These are phyloP conservation scores for Ogataea pilisensis DNA, from an alignment of 805 yeast species.

Conservation along the genomic window DNA sequence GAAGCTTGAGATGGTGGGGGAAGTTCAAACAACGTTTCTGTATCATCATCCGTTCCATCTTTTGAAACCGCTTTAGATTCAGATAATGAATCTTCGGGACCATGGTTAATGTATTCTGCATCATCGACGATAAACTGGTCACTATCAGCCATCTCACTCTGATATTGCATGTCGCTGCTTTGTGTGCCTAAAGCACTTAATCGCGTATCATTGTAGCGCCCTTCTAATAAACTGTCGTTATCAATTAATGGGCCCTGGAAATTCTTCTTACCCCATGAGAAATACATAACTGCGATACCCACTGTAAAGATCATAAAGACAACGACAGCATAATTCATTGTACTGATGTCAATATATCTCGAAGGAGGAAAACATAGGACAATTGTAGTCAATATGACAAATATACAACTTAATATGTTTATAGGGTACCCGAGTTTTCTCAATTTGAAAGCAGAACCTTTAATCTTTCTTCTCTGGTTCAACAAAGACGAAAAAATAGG, in stretches of 20 bases:
- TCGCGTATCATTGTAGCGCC: not conserved
- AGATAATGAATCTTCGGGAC: no score
- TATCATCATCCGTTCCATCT: constrained; percentile 10
- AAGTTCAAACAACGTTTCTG: constrained; percentile 16
- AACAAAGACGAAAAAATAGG: constrained; percentile 65
- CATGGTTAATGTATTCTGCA: constrained; percentile 11
- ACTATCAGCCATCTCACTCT: constrained; percentile 4
- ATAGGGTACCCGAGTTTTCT: constrained; percentile 60
- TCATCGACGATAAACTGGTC: constrained; percentile 15
- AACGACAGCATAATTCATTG: constrained; percentile 66
- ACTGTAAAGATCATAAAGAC: constrained; percentile 51
- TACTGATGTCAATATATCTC: constrained; percentile 42
- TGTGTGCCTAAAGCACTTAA: not conserved
- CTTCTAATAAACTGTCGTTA: constrained; percentile 13
- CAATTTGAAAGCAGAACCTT: constrained; percentile 66
- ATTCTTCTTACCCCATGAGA: constrained; percentile 55
- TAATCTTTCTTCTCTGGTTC: constrained; percentile 54
- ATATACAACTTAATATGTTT: constrained; percentile 53
- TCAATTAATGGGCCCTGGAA: constrained; percentile 64
- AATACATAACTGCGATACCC: constrained; percentile 46
- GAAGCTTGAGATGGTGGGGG: not conserved
- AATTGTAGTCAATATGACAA: constrained; percentile 56
- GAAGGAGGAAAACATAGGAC: constrained; percentile 71
- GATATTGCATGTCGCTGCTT: not conserved
- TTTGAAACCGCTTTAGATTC: no score